Percentiles rank a stretch among this genome's conserved stretches.
Evolutionary conservation across 768 basidiomycete genomes (phyloP).

Genomic region (Kwoniella dendrophila): DNA sequence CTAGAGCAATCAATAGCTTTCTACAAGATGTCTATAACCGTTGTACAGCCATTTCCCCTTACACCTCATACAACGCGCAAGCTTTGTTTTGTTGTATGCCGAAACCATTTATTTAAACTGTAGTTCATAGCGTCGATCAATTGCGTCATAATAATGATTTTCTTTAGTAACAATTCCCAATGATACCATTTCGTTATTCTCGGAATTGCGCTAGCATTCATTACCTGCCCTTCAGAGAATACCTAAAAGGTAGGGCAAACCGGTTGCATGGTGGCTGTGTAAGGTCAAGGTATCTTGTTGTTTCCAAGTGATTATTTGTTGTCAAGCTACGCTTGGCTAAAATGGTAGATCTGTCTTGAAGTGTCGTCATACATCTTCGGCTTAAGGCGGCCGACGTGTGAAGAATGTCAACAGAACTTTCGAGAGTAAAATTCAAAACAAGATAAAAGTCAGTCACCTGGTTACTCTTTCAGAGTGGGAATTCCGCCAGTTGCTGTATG

Average conservation of each 20-base stretch:
- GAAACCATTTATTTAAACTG: too few relatives aligned
- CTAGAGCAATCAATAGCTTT: too few relatives aligned
- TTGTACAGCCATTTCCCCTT: too few relatives aligned
- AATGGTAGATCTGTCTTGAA: slow-evolving; percentile 1
- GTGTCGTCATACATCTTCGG: slow-evolving; percentile 3
- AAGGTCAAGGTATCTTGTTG: background rate
- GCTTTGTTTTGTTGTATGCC: background rate
- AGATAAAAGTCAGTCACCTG: slow-evolving; percentile 15
- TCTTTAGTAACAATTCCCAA: background rate
- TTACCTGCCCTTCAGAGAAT: too few relatives aligned
- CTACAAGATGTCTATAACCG: too few relatives aligned
- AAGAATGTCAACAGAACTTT: background rate
- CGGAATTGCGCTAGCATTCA: too few relatives aligned
- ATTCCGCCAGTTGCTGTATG: too few relatives aligned
- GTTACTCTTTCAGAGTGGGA: too few relatives aligned
- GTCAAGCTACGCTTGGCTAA: too few relatives aligned
- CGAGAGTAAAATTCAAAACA: background rate
- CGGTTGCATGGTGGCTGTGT: too few relatives aligned
- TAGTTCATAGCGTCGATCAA: background rate
- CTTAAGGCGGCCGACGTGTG: background rate
- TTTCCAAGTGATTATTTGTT: too few relatives aligned
- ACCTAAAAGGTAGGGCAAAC: too few relatives aligned
- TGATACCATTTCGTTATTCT: background rate
- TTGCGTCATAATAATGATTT: background rate
- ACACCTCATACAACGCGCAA: background rate